These are phyloP conservation scores for Neonectria magnoliae DNA, from an alignment of 2,329 filamentous ascomycete genomes.

Conservation along the genomic window DNA sequence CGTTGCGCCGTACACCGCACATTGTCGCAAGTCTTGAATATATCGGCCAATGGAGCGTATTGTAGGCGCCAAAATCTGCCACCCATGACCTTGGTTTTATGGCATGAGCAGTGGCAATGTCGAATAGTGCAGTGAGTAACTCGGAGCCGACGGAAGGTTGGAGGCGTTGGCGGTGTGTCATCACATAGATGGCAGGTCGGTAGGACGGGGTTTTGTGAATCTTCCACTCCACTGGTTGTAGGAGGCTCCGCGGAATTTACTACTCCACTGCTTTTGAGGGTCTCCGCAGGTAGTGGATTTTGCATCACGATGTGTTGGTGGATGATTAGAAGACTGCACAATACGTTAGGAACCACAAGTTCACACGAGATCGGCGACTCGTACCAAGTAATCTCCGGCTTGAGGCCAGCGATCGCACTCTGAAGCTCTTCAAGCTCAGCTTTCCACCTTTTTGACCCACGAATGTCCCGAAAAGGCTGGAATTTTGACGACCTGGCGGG, in stretches of 20 bases:
- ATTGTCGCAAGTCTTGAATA: background rate
- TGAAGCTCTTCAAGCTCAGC: slow-evolving; percentile 1
- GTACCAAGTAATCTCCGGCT: background rate
- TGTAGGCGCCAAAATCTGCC: slow-evolving; percentile 20
- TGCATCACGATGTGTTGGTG: background rate
- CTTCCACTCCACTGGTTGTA: too few species aligned
- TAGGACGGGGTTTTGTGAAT: too few species aligned
- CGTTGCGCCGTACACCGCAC: background rate
- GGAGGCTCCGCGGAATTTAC: too few species aligned
- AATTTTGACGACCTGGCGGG: background rate
- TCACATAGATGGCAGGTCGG: background rate
- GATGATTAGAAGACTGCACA: background rate
- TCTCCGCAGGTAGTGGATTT: rapidly evolving
- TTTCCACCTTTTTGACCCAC: slow-evolving; percentile 18
- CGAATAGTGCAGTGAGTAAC: background rate
- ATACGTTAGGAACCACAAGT: too few species aligned
- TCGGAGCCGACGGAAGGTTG: background rate
- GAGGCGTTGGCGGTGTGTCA: too few species aligned
- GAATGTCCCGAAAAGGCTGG: background rate
- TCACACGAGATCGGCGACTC: too few species aligned
- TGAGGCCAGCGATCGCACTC: background rate
- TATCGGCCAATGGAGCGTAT: slow-evolving; percentile 3
- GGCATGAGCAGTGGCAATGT: slow-evolving; percentile 8
- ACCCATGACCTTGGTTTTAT: background rate
- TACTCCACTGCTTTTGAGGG: background rate